Conservation (phyloP, 2,329 filamentous ascomycete species). For the Sphaerulina musiva region DNA sequence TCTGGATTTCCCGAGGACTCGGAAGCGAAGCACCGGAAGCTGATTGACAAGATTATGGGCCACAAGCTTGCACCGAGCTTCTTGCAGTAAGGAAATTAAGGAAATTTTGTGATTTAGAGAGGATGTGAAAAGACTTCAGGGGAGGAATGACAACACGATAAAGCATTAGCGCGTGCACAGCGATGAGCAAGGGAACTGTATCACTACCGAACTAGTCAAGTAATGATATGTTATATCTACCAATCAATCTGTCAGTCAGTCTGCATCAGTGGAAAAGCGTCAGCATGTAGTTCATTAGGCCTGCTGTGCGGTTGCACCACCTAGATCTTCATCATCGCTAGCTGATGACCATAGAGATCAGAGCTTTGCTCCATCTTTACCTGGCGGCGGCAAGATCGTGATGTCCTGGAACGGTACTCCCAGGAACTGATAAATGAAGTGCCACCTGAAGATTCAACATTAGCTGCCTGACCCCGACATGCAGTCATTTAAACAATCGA, state of each 20-base stretch:
- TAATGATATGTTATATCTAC: too few relatives aligned
- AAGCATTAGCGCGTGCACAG: too few relatives aligned
- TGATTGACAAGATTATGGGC: background rate
- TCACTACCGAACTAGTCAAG: too few relatives aligned
- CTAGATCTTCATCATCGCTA: background rate
- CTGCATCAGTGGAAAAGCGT: too few relatives aligned
- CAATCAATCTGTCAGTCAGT: too few relatives aligned
- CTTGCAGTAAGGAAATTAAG: background rate
- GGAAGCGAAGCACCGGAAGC: conserved; percentile 4
- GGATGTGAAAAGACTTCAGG: too few relatives aligned
- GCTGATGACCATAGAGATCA: background rate
- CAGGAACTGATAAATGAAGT: conserved; percentile 62
- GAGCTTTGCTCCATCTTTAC: conserved; percentile 6
- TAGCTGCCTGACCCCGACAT: too few relatives aligned
- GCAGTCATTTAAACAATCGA: background rate
- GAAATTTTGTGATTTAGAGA: too few relatives aligned
- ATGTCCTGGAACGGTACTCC: conserved; percentile 33
- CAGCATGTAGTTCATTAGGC: background rate
- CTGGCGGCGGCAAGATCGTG: conserved; percentile 13
- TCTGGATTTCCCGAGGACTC: conserved; percentile 2
- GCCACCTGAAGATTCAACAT: conserved; percentile 39
- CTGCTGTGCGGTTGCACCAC: background rate
- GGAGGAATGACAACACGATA: too few relatives aligned
- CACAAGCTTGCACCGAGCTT: conserved; percentile 8
- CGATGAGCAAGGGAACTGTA: too few relatives aligned